Base-by-base conservation (phyloP, 345 rosid species). In the Turritis glabra region DNA sequence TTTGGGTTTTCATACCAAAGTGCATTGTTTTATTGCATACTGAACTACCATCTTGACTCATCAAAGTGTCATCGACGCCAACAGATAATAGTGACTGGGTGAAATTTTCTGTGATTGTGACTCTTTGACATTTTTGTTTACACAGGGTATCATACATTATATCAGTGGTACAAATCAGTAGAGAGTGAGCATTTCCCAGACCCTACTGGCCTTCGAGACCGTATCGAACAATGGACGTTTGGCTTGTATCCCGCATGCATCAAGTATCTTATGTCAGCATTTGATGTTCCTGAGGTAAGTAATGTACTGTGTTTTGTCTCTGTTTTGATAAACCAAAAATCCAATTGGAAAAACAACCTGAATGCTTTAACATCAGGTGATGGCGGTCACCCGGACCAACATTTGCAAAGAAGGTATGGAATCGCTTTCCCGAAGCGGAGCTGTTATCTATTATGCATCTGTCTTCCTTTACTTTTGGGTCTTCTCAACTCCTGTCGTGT, bases 391-490 rank as follows among this genome's bases (percentile, higher is more conserved):
- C 53, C 86, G 99, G 74, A 92, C 82, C 65, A 90, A 85, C 75
- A 90, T 95, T 47, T 95, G 99, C 87, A 87, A 85, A 89, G 48
- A 80, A 3, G 98, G 99, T 43, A 82, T 90, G 76, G 80, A 85
- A 27, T 84, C 98, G 0, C 86, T 90, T 12, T 87, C 98, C 58
- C 85, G 99, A 62, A 93, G 91, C 12, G 90, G 89, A 77, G 97
- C 97, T 59, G 80, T 64, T 64, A 89, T 95, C 17, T 95, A 95
- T 81, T 95, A 95, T 74, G 94, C 97, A 43, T 88, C 97, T 0
- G 97, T 95, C 69, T 95, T 95, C 83, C 96, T 95, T 63, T 95
- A 89, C 86, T 95, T 95, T 81, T 95, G 99, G 99, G 97, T 95
- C 69, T 89, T 95, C 76, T 95, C 99, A 22, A 95, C 99, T 6